Evolutionary conservation across 139 green algal species (phyloP).

Genomic region (Eudorina sp.): DNA sequence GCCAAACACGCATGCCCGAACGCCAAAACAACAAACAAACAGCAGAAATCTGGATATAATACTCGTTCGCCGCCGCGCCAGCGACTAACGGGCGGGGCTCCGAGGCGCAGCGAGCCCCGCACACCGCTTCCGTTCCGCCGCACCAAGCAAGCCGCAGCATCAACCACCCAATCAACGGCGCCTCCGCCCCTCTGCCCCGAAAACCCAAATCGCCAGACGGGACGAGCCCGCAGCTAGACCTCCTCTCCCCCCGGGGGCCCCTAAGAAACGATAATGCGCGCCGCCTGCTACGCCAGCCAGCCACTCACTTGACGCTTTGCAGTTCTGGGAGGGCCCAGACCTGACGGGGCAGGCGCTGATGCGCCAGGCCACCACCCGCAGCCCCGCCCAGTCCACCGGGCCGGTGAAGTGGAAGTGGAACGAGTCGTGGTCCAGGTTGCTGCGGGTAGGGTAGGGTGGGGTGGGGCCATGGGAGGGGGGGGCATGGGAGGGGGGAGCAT

Average conservation of each 20-base stretch:
- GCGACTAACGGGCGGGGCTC: no score
- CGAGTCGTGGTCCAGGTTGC: slow-evolving; percentile 35
- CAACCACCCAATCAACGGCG: background rate
- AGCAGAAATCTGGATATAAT: background rate
- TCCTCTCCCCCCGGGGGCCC: no score
- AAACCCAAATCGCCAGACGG: background rate
- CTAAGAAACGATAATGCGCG: background rate
- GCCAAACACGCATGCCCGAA: no score
- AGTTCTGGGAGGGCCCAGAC: slow-evolving; percentile 20
- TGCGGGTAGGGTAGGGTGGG: no score
- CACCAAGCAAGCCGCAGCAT: no score
- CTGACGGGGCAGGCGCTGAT: slow-evolving; percentile 1
- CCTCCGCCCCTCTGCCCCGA: background rate
- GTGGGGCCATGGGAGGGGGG: no score
- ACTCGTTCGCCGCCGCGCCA: background rate
- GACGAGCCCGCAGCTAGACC: background rate
- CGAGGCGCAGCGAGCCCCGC: no score
- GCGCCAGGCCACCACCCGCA: slow-evolving; percentile 33
- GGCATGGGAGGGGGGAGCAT: no score
- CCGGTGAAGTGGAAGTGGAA: slow-evolving; percentile 52
- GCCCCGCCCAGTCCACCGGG: slow-evolving; percentile 31
- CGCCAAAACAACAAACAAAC: background rate
- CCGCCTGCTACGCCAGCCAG: background rate
- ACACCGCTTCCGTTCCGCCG: no score
- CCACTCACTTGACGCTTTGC: slow-evolving; percentile 14